A percentile compares a stretch with the other conserved stretches of the same genome.
These are phyloP conservation scores for Aphanoascus verrucosus DNA, from an alignment of 2,329 filamentous ascomycete species.

Conservation along the genomic window DNA sequence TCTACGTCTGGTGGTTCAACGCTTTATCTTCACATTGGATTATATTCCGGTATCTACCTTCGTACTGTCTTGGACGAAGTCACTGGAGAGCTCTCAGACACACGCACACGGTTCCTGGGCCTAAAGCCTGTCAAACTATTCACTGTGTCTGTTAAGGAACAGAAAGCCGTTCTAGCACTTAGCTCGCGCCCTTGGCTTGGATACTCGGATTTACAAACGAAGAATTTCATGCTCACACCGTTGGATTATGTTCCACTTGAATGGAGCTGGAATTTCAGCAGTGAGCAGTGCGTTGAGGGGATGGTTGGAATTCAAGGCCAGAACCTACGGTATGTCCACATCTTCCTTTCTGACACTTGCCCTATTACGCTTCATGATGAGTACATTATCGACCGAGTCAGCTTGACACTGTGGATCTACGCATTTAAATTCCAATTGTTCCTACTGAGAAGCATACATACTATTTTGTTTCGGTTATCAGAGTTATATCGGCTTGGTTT, in stretches of 20 bases:
- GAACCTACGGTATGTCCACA: constrained; percentile 60
- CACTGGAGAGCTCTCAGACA: constrained; percentile 90
- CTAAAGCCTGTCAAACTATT: constrained; percentile 84
- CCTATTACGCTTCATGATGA: constrained; percentile 48
- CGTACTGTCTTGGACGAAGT: constrained; percentile 90
- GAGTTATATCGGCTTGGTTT: no score
- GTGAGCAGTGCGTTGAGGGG: constrained; percentile 83
- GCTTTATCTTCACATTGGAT: constrained; percentile 87
- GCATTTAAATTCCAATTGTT: constrained; percentile 70
- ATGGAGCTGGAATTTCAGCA: constrained; percentile 94
- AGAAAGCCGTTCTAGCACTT: constrained; percentile 75
- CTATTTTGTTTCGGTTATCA: not conserved
- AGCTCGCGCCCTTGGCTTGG: constrained; percentile 95
- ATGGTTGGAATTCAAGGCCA: constrained; percentile 89
- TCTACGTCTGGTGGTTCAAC: constrained; percentile 80
- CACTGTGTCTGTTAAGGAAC: constrained; percentile 75
- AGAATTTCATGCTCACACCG: constrained; percentile 83
- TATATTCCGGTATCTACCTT: constrained; percentile 91
- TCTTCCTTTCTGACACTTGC: constrained; percentile 13
- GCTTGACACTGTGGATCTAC: constrained; percentile 38
- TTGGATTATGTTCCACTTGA: constrained; percentile 79
- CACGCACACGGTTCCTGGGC: constrained; percentile 85
- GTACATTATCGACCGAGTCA: constrained; percentile 35
- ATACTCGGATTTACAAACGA: constrained; percentile 78
- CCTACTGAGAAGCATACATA: constrained; percentile 58